Evolutionary conservation across 192 early-diverging fungal species (phyloP).

Genomic region (Dispira simplex): DNA sequence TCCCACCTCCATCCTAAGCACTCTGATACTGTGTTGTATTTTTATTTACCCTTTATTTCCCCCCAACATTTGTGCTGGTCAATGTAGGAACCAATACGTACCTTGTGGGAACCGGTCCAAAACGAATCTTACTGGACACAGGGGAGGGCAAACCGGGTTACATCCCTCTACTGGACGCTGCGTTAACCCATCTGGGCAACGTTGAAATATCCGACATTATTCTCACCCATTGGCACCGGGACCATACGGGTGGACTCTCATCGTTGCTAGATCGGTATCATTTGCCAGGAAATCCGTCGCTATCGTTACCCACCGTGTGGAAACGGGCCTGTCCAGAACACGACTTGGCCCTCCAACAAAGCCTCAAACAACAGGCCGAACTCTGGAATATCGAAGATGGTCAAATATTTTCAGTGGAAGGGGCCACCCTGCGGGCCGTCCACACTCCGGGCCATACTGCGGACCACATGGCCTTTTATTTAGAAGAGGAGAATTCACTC

Average conservation of each 20-base stretch:
- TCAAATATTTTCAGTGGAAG: slow-evolving; percentile 45
- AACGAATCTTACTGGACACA: slow-evolving; percentile 58
- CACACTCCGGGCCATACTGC: slow-evolving; percentile 70
- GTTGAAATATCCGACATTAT: slow-evolving; percentile 46
- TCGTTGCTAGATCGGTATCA: slow-evolving; percentile 12
- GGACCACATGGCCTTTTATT: slow-evolving; percentile 60
- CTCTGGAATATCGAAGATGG: slow-evolving; percentile 28
- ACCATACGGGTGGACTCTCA: slow-evolving; percentile 59
- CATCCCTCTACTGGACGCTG: slow-evolving; percentile 29
- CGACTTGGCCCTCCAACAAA: not conserved
- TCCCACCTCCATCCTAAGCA: slow-evolving; percentile 3
- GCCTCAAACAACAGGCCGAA: not conserved
- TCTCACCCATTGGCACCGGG: slow-evolving; percentile 64
- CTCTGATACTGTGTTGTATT: not conserved
- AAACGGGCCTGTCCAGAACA: slow-evolving; percentile 12
- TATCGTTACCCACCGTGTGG: slow-evolving; percentile 16
- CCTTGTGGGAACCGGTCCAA: slow-evolving; percentile 56
- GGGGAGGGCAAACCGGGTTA: slow-evolving; percentile 67
- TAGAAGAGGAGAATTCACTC: slow-evolving; percentile 47
- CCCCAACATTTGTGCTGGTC: slow-evolving; percentile 16
- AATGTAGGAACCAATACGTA: slow-evolving; percentile 58
- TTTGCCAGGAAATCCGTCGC: slow-evolving; percentile 7
- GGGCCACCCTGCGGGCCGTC: slow-evolving; percentile 38
- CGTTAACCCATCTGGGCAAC: slow-evolving; percentile 28
- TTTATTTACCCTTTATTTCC: slow-evolving; percentile 2